Evolutionary conservation across 495 filamentous ascomycete genomes (phyloP), one percentile per base, ranked within the genome.

Genomic region (Filosporella fistucella): DNA sequence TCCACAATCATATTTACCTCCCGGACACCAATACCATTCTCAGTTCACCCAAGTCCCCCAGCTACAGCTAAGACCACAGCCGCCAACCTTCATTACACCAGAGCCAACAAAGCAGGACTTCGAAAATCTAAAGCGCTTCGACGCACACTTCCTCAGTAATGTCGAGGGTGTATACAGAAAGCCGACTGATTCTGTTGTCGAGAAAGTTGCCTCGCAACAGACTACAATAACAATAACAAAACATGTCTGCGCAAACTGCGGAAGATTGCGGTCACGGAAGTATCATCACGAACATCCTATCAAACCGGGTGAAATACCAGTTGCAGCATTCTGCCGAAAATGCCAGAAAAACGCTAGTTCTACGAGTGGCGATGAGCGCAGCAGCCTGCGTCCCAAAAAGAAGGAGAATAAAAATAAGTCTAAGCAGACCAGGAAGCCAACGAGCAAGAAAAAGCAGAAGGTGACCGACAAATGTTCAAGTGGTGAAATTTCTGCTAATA

Each of bases 191-290:
- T n/a, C 16, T 30, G 2, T 32, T 6, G 13, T 20, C 7, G 39
- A 37, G 10, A 4, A 12, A 13, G 36, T 35, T 18, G 39, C 25
- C n/a, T 30, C 28, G 25, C 14, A 33, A 10, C 41, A 41, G 23
- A 47, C 56, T 21, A 44, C 52, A 9, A 44, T 52, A n/a, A 45
- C 54, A 28, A 35, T 60, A 3, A 45, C 46, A 14, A 56, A 54
- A 20, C 61, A 64, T 51, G 36, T 62, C 17, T 69, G 66, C 47
- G 57, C 47, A 4, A 42, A 45, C 13, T 69, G 66, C 49, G 60
- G 58, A 28, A 51, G 43, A 20, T 29, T 58, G 12, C 52, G 58
- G 14, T 64, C 63, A 0, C 39, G 45, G 18, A 50, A 45, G 16
- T 66, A 62, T 33, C 58, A 63, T 18, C 10, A 50, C 0, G 48